These are phyloP conservation scores for Epichloe typhina DNA, from an alignment of 2,329 filamentous ascomycete species.

Conservation along the genomic window DNA sequence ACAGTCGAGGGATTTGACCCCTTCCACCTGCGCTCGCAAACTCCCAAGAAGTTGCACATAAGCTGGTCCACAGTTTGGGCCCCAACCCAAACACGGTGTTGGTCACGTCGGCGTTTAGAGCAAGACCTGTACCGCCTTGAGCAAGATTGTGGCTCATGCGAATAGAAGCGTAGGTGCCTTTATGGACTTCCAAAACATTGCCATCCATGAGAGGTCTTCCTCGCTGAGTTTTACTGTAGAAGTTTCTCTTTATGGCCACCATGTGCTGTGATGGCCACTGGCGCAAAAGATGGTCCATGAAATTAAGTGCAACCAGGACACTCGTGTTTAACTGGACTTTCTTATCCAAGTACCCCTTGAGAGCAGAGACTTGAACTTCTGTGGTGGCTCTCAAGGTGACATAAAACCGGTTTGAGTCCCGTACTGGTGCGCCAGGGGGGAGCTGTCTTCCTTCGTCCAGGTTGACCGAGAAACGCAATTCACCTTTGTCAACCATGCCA, in stretches of 20 bases:
- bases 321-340: conserved; percentile 47
- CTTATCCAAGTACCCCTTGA: conserved; percentile 53
- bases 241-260: conserved; percentile 65
- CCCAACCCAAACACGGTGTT: conserved; percentile 76
- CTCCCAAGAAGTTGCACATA: conserved; percentile 19
- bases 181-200: conserved; percentile 59
- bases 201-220: conserved; percentile 41
- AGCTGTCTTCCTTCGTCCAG: conserved; percentile 51
- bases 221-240: conserved; percentile 49
- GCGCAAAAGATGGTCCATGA: conserved; percentile 80
- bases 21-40: conserved; percentile 17
- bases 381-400: conserved; percentile 53
- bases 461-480: conserved; percentile 50
- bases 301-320: conserved; percentile 73
- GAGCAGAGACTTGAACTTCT: conserved; percentile 51
- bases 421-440: conserved; percentile 18
- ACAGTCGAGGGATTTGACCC: conserved; percentile 15
- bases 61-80: conserved; percentile 26
- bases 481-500: conserved; percentile 28
- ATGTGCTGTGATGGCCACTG: conserved; percentile 59
- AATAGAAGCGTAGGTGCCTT: conserved; percentile 80
- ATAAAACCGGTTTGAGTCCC: conserved; percentile 36
- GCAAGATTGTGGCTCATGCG: conserved; percentile 48
- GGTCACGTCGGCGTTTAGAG: conserved; percentile 81
- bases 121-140: conserved; percentile 47